These are phyloP conservation scores for Phoma sp. DNA, from an alignment of 2,329 filamentous ascomycete species.

Conservation along the genomic window DNA sequence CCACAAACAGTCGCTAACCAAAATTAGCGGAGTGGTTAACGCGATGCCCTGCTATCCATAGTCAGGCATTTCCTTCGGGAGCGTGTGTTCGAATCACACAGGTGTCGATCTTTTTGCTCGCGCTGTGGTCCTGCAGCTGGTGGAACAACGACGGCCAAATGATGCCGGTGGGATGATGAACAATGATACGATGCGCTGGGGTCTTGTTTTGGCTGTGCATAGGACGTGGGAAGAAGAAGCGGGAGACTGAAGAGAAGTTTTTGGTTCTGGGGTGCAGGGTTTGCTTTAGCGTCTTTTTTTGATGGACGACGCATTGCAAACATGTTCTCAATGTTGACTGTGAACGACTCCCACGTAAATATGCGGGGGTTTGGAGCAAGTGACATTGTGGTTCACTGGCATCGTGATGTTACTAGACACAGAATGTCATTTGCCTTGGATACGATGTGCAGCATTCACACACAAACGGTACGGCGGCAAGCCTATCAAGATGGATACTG, in stretches of 20 bases:
- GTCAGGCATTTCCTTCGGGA: slow-evolving; percentile 34
- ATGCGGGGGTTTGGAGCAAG: too few relatives aligned
- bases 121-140: neutral
- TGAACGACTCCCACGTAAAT: too few relatives aligned
- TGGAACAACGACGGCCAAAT: neutral
- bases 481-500: too few relatives aligned
- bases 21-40: slow-evolving; percentile 13
- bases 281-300: neutral
- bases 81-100: slow-evolving; percentile 40
- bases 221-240: neutral
- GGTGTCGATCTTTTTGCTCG: slow-evolving; percentile 26
- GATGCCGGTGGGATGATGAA: neutral
- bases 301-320: too few relatives aligned
- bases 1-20: too few relatives aligned
- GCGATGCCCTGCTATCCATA: slow-evolving; percentile 21
- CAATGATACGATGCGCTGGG: neutral
- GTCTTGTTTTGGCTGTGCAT: neutral
- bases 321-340: too few relatives aligned
- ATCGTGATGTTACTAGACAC: too few relatives aligned
- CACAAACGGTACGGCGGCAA: too few relatives aligned
- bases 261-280: neutral
- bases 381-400: too few relatives aligned
- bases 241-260: neutral
- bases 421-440: too few relatives aligned
- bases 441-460: too few relatives aligned